Conservation (phyloP, 2,329 filamentous ascomycete species). For the Talaromyces sp. region DNA sequence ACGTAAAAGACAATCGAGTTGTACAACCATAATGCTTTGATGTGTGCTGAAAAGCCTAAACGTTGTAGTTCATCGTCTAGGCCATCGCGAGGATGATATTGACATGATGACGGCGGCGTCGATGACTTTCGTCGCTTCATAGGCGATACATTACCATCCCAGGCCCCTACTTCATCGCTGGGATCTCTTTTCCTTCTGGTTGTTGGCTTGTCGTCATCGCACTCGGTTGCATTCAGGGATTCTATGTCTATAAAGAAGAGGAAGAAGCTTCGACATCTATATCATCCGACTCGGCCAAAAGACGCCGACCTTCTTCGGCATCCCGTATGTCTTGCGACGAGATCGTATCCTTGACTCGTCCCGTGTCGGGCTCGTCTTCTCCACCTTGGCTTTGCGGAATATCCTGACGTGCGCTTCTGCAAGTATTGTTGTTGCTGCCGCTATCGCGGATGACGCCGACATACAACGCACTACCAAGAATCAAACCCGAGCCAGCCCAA, state of each 20-base stretch:
- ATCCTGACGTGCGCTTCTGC: neutral
- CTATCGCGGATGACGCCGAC: conserved; percentile 56
- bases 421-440: conserved; percentile 2
- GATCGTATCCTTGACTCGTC: neutral
- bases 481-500: conserved; percentile 60
- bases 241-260: conserved; percentile 3
- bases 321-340: conserved; percentile 3
- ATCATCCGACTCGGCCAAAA: conserved; percentile 11
- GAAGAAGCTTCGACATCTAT: neutral
- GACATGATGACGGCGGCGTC: conserved; percentile 9
- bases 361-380: neutral
- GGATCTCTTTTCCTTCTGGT: conserved; percentile 56
- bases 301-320: conserved; percentile 14
- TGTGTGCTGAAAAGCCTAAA: conserved; percentile 15
- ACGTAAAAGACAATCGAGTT: neutral
- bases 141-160: conserved; percentile 33
- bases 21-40: conserved; percentile 20
- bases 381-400: neutral
- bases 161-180: conserved; percentile 24
- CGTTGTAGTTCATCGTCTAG: conserved; percentile 15
- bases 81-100: conserved; percentile 8
- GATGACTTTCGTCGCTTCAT: conserved; percentile 15
- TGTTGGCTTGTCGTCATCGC: conserved; percentile 31
- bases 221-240: conserved; percentile 30
- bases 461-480: conserved; percentile 63